These are phyloP conservation scores for Lecanosticta acicola DNA, from an alignment of 2,329 filamentous ascomycete genomes.

Conservation along the genomic window DNA sequence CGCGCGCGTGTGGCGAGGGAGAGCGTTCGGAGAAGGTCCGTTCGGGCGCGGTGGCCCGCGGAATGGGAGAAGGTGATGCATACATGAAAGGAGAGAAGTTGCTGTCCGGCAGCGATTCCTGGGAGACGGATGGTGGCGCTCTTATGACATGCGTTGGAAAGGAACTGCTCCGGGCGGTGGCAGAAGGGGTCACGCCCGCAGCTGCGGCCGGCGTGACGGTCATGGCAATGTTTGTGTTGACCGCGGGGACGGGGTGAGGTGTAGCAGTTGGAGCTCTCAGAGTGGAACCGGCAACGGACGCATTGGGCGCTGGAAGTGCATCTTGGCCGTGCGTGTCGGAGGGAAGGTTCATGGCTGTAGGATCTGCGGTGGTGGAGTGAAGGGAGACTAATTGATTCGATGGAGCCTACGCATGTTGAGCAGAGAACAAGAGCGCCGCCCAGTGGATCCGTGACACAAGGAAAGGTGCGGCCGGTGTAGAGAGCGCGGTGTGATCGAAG, in stretches of 20 bases:
- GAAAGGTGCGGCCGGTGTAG: constrained; percentile 11
- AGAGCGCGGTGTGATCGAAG: neutral
- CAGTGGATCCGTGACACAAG: constrained; percentile 10
- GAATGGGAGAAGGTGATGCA: constrained; percentile 19
- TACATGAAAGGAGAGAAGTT: constrained; percentile 23
- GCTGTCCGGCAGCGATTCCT: constrained; percentile 21
- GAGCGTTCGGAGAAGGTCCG: constrained; percentile 42
- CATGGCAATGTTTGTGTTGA: constrained; percentile 14
- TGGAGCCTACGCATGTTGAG: constrained; percentile 20
- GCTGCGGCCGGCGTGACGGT: constrained; percentile 13
- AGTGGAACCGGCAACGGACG: constrained; percentile 14
- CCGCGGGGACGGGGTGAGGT: constrained; percentile 9
- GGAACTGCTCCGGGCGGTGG: constrained; percentile 35
- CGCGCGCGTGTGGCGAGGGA: constrained; percentile 45
- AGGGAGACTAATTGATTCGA: constrained; percentile 19
- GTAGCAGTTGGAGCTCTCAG: constrained; percentile 14
- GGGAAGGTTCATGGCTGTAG: constrained; percentile 21
- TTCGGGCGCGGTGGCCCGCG: constrained; percentile 24
- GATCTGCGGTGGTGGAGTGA: constrained; percentile 14
- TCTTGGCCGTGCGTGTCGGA: constrained; percentile 18
- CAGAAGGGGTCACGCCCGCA: constrained; percentile 8
- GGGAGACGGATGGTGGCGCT: constrained; percentile 14
- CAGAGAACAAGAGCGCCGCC: constrained; percentile 7
- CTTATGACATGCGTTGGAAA: constrained; percentile 24
- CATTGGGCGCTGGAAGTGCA: constrained; percentile 15